Base-by-base conservation (phyloP, 2,329 filamentous ascomycete genomes). In the Botrytis aclada region DNA sequence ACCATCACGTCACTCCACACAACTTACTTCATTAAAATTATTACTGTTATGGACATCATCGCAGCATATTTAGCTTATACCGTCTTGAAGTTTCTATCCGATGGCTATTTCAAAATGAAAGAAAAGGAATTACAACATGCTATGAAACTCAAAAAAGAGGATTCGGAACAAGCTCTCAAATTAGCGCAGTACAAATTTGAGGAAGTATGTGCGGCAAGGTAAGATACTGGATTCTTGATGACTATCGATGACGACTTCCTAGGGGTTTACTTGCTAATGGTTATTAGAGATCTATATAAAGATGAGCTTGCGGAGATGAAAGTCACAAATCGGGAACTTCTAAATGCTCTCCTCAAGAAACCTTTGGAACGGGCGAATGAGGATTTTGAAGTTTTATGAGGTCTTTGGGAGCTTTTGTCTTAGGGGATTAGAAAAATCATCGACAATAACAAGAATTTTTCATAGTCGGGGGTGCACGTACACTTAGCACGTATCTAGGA, bases 41-140 rank as follows among this genome's bases (percentile, higher is more conserved):
- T 7, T 7, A 20, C 18, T 7, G 20, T 45, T 45, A 18, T 45
- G 18, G 8, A 8, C 7, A 45, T 45, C 7, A 0, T 45, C 18
- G 7, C 18, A 22, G 18, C 20, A 45, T 0, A 2, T 22, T 45
- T 45, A 9, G 43, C 43, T 22, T 22, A 22, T 22, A 7, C 8
- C 1, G 18, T 2, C 43, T 0, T 45, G 7, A 9, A 45, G 7
- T 0, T 22, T 9, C 7, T 45, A 54, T 14, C 14, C 4, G 25
- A 14, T n/a, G 25, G 12, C 25, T 54, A 0, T 16, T 14, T n/a
- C 47, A 12, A 54, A 16, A 54, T 16, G 2, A 6, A 54, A 54
- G 12, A 29, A 4, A 29, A 16, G n/a, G 0, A 29, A 2, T 29
- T 54, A 18, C 25, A 54, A 14, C 14, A 29, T 54, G n/a, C n/a